Base-by-base conservation (phyloP, 805 yeast genomes). In the Candida rishiriensis region DNA sequence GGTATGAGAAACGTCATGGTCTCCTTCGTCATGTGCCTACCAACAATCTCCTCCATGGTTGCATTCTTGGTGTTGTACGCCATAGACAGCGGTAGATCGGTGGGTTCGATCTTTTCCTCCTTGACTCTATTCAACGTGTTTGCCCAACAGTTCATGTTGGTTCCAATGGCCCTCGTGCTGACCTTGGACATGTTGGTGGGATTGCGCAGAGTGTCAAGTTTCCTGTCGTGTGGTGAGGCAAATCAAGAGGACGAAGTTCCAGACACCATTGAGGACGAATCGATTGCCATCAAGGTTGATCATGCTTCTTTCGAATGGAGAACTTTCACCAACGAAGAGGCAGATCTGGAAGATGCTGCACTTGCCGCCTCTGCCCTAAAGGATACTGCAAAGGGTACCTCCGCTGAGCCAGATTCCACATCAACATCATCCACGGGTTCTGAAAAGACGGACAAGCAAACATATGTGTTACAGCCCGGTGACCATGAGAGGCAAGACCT, bases 281-380 rank as follows among this genome's bases (percentile, higher is more conserved):
- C 43, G 17, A 10, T 67, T 18, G 83, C 88, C 1, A 57, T 89
- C 35, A 67, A 67, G 36, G 67, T 85, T 14, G 61, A 59, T 0
- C 49, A 78, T 46, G 93, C 81, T 10, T 57, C 75, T 2, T 88
- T 88, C 56, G 74, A 77, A 46, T 88, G 96, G 96, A 49, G 81
- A 42, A 64, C 60, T 14, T 75, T 69, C 59, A 72, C 63, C 40
- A 60, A 69, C 42, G 63, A 60, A 29, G 63, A 62, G 36, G 46
- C 46, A 3, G 54, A 53, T 10, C 54, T 57, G 14, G 54, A 52
- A n/a, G 18, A 38, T 21, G 26, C 26, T 21, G 26, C 26, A n/a
- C n/a, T n/a, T 21, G 26, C 26, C 7, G 26, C 26, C 7, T 5
- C 26, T 21, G 26, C 26, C n/a, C n/a, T n/a, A n/a, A n/a, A n/a